These are phyloP conservation scores for Acacia acuminata DNA, from an alignment of 306 rosid genomes.

Conservation along the genomic window DNA sequence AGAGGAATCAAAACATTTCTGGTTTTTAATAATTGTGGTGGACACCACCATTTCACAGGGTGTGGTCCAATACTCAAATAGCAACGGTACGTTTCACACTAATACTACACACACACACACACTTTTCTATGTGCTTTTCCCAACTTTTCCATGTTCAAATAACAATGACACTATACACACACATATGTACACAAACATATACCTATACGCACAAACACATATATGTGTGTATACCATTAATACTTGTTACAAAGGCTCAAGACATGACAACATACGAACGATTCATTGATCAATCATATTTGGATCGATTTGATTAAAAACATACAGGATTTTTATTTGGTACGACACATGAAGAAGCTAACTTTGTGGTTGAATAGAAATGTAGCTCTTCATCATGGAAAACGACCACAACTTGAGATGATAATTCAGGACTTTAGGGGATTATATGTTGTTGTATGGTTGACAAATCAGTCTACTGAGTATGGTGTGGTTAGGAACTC, in stretches of 20 bases:
- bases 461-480: too few species aligned
- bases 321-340: too few species aligned
- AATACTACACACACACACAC: background rate
- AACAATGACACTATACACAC: too few species aligned
- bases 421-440: too few species aligned
- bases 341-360: background rate
- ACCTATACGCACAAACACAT: too few species aligned
- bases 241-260: background rate
- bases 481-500: too few species aligned
- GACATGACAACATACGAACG: background rate
- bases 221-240: too few species aligned
- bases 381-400: too few species aligned
- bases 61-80: slow-evolving; percentile 6
- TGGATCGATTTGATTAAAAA: background rate
- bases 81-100: background rate
- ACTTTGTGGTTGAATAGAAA: too few species aligned
- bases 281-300: background rate
- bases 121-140: background rate
- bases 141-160: background rate
- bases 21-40: background rate
- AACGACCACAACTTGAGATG: too few species aligned
- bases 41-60: background rate
- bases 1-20: background rate
- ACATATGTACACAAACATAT: too few species aligned
- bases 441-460: too few species aligned